Evolutionary conservation across 1,284 basidiomycete species (phyloP).

Genomic region (Clitocybe nebularis): DNA sequence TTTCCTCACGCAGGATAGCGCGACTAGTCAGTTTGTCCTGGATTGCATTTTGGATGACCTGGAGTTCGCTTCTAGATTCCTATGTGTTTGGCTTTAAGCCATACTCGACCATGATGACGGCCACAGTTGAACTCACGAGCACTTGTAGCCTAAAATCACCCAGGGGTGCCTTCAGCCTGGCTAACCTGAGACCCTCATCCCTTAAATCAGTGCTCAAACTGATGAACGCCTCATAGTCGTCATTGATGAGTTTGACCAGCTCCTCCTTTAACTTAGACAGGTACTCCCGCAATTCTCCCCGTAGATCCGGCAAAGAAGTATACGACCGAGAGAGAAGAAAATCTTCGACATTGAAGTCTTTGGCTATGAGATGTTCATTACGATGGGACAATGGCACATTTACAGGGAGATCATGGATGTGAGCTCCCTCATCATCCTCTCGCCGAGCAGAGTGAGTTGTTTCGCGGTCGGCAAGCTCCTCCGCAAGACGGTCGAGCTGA

Average conservation of each 20-base stretch:
- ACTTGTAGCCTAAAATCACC: slow-evolving; percentile 62
- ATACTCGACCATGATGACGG: slow-evolving; percentile 4
- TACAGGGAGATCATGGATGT: slow-evolving; percentile 60
- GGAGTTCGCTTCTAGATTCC: slow-evolving; percentile 64
- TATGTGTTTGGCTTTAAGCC: slow-evolving; percentile 24
- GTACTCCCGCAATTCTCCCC: slow-evolving; percentile 85
- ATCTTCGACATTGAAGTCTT: slow-evolving; percentile 77
- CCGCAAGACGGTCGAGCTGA: slow-evolving; percentile 66
- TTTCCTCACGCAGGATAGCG: slow-evolving; percentile 75
- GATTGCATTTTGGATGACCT: slow-evolving; percentile 67
- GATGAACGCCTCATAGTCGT: slow-evolving; percentile 97
- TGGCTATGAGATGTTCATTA: slow-evolving; percentile 67
- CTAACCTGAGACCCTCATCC: slow-evolving; percentile 75
- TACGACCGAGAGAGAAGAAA: slow-evolving; percentile 88
- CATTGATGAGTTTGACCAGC: slow-evolving; percentile 92
- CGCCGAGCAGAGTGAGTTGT: slow-evolving; percentile 19
- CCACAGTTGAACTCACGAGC: slow-evolving; percentile 47
- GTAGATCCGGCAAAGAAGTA: slow-evolving; percentile 83
- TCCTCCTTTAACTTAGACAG: slow-evolving; percentile 83
- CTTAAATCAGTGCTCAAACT: slow-evolving; percentile 87
- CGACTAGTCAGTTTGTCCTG: slow-evolving; percentile 75
- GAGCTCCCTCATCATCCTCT: slow-evolving; percentile 15
- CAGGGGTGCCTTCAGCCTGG: slow-evolving; percentile 65
- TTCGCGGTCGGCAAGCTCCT: slow-evolving; percentile 65
- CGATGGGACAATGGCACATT: slow-evolving; percentile 77